Percentiles rank a stretch among this genome's conserved stretches.
phyloP scores from a whole-genome alignment of 2,329 filamentous ascomycete species.

The Aspergillus sp. region DNA sequence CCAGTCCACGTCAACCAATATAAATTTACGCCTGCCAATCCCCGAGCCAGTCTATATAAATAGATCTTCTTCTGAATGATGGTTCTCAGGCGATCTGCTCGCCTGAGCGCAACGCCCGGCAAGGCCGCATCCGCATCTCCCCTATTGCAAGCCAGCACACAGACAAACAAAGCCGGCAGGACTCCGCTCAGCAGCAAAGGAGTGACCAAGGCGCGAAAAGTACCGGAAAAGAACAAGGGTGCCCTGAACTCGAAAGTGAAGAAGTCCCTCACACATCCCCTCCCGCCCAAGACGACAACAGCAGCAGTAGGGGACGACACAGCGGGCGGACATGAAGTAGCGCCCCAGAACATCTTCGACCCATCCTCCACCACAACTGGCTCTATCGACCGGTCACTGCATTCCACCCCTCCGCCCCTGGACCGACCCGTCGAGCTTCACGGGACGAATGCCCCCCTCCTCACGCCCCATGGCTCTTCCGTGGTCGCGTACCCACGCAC shows the following conservation, averaged over 20 bases:
- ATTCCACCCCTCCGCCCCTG: constrained; percentile 45
- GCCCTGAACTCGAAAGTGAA: constrained; percentile 1
- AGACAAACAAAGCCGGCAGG: constrained; percentile 21
- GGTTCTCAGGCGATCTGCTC: constrained; percentile 54
- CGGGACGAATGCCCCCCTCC: constrained; percentile 49
- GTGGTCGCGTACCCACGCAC: constrained; percentile 48
- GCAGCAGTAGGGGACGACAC: background rate
- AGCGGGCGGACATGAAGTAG: constrained; percentile 25
- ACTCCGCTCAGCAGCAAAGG: constrained; percentile 17
- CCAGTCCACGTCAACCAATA: background rate
- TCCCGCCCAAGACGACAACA: background rate
- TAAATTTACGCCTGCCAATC: background rate
- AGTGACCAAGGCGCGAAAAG: constrained; percentile 31
- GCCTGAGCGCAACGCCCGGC: constrained; percentile 38
- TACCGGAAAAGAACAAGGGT: constrained; percentile 25
- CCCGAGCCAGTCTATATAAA: background rate
- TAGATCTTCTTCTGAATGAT: constrained; percentile 32
- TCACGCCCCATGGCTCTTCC: constrained; percentile 47
- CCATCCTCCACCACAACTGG: constrained; percentile 11
- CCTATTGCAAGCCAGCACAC: constrained; percentile 19
- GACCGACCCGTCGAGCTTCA: constrained; percentile 49
- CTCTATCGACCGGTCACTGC: constrained; percentile 45
- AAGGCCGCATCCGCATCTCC: constrained; percentile 17
- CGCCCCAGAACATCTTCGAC: constrained; percentile 30
- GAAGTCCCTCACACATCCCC: background rate